These are phyloP conservation scores for Acacia concinna DNA, from an alignment of 331 rosid species.

Conservation along the genomic window DNA sequence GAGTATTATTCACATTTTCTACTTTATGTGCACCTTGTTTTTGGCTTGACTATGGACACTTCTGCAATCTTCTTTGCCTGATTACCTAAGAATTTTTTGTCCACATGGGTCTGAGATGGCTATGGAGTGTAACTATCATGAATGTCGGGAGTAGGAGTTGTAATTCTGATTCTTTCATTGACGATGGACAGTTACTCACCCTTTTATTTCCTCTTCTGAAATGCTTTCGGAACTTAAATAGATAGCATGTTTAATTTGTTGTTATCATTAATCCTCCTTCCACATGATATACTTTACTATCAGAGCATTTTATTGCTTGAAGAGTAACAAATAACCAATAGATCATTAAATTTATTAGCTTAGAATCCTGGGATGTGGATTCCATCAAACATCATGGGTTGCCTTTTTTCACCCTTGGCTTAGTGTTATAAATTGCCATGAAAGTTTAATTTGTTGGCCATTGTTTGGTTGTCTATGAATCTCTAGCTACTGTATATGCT, in stretches of 20 bases:
- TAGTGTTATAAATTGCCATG: not conserved
- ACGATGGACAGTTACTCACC: not conserved
- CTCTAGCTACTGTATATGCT: not conserved
- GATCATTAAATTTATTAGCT: not conserved
- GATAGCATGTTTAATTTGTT: not conserved
- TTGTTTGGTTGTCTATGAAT: not conserved
- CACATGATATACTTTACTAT: not conserved
- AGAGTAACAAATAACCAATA: not conserved
- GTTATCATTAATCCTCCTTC: not conserved
- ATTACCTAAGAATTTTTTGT: not conserved
- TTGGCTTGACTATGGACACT: not conserved
- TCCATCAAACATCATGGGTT: constrained; percentile 12
- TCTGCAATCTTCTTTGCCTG: not conserved
- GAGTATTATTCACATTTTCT: not conserved
- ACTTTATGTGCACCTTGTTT: not conserved
- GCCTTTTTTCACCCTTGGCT: not conserved
- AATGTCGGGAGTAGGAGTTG: not conserved
- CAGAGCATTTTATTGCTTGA: not conserved
- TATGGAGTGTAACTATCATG: not conserved
- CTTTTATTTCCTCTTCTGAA: not conserved
- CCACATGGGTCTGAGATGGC: not conserved
- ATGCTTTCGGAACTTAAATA: not conserved
- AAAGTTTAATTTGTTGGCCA: not conserved
- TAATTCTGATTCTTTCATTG: not conserved
- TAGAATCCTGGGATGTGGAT: not conserved